Evolutionary conservation across 1,284 basidiomycete species (phyloP), one percentile per base, ranked within the genome.

Genomic region (Trametes sp.): DNA sequence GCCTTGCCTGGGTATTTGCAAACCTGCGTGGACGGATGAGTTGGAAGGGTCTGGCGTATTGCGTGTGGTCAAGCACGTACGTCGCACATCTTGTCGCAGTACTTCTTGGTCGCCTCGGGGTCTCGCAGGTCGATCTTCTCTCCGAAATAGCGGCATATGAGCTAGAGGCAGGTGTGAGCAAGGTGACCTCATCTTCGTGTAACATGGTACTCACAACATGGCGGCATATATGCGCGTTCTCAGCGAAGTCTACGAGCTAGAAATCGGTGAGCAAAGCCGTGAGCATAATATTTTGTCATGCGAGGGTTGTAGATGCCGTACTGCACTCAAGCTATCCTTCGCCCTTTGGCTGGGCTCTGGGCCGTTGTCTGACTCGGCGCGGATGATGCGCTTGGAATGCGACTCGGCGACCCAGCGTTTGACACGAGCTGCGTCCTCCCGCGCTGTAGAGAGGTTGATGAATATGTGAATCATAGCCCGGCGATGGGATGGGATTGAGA

Each of bases 71-170:
- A 7, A 38, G 14, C 44, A 33, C 89, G 57, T 70, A 94, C 94
- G 76, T 96, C 94, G 70, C 94, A 96, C 92, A 95, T 94, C 42
- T 81, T 79, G 61, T 89, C 76, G 70, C 94, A 96, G 67, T 93
- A 88, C 4, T 74, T 72, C 61, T 82, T 81, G 54, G 83, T 74
- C 5, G 82, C 68, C 7, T 79, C 79, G 2, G 78, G 66, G 64
- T 92, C 81, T 5, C 72, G 75, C 3, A 78, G 72, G 66, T 92
- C 83, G 45, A 94, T 86, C 2, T 75, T 71, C 74, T 96, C 94
- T 0, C 92, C 94, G 70, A 96, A 95, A 73, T 93, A 95, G 45
- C 86, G 85, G 70, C 94, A 95, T 60, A 95, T 88, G 2, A 82
- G 80, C 91, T 93, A 24, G n/a, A 5, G 29, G 8, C 21, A n/a